These are phyloP conservation scores for Phytophthora citrophthora DNA, from an alignment of 352 stramenopile genomes.

Conservation along the genomic window DNA sequence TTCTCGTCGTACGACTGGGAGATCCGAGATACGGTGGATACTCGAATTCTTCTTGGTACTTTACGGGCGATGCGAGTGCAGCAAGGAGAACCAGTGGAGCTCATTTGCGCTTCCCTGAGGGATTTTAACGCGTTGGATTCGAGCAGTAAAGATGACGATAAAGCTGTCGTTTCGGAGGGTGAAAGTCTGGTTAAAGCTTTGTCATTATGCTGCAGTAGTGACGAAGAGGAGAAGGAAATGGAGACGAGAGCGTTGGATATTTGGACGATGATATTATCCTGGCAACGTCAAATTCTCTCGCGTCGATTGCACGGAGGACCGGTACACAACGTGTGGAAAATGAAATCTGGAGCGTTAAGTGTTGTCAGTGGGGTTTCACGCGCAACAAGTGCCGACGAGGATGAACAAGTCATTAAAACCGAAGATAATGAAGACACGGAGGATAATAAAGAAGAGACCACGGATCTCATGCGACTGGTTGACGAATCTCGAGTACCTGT, in stretches of 20 bases:
- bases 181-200: constrained; percentile 23
- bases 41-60: constrained; percentile 58
- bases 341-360: not conserved
- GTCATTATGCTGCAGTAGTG: constrained; percentile 49
- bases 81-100: constrained; percentile 56
- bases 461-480: constrained; percentile 20
- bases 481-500: constrained; percentile 48
- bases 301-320: constrained; percentile 18
- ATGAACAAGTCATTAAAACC: not conserved
- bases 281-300: constrained; percentile 31
- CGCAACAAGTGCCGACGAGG: not conserved
- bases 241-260: constrained; percentile 12
- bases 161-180: constrained; percentile 15
- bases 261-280: constrained; percentile 24
- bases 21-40: constrained; percentile 56
- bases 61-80: constrained; percentile 63
- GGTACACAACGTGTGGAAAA: constrained; percentile 24
- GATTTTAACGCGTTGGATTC: constrained; percentile 54
- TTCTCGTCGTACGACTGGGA: constrained; percentile 68
- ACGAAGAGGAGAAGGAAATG: constrained; percentile 51
- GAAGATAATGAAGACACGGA: constrained; percentile 26
- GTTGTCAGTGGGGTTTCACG: not conserved
- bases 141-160: constrained; percentile 16
- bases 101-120: constrained; percentile 45
- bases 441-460: constrained; percentile 35